A percentile compares a stretch with the other conserved stretches of the same genome.
Conservation (phyloP, 139 green algal genomes). For the Desmodesmus armatus region DNA sequence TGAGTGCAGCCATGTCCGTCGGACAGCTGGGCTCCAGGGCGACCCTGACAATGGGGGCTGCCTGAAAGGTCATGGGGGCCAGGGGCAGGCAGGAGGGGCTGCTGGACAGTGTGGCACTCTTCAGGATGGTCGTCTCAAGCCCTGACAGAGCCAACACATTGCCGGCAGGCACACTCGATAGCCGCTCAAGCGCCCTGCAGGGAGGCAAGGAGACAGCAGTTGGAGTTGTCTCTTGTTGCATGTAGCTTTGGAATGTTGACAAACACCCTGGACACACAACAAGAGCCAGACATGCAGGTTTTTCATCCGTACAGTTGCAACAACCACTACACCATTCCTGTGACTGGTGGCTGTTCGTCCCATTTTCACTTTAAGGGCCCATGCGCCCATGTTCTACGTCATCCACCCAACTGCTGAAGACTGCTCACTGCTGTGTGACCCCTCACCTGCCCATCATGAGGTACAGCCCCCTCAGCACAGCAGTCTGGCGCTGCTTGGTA, state of each 20-base stretch:
- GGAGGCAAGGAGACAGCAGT: background rate
- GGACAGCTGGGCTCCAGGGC: constrained; percentile 90
- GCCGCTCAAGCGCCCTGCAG: constrained; percentile 54
- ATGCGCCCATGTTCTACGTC: too few species aligned
- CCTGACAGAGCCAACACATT: constrained; percentile 91
- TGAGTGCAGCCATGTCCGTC: constrained; percentile 82
- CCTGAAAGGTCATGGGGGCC: constrained; percentile 93
- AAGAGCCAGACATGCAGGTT: background rate
- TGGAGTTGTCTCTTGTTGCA: background rate
- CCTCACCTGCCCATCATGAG: constrained; percentile 98
- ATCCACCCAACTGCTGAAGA: too few species aligned
- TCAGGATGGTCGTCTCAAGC: constrained; percentile 88
- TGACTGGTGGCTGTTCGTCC: too few species aligned
- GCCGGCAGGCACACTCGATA: constrained; percentile 85
- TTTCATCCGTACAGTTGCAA: background rate
- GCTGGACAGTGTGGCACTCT: constrained; percentile 91
- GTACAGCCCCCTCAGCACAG: constrained; percentile 78
- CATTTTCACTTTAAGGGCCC: too few species aligned
- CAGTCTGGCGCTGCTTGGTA: constrained; percentile 54
- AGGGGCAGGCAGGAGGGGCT: constrained; percentile 80
- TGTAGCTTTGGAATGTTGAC: too few species aligned
- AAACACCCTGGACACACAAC: too few species aligned
- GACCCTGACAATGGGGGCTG: constrained; percentile 92
- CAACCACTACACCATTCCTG: too few species aligned
- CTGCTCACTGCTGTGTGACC: too few species aligned